Base-by-base conservation (phyloP, 306 rosid genomes). In the Sicyos edulis region DNA sequence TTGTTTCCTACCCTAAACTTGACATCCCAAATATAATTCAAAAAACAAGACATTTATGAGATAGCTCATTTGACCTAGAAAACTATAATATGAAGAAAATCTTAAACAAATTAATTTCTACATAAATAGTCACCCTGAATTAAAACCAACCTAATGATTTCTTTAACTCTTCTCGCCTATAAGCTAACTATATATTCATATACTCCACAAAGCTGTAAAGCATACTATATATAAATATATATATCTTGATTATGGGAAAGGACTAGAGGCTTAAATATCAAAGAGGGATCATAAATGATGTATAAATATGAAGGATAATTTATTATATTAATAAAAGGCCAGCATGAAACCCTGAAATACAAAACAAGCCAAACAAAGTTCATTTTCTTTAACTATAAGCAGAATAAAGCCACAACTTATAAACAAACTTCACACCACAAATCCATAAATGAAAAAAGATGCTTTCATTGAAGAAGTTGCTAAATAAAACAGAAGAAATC, bases 371-470 rank as follows among this genome's bases (percentile, higher is more conserved):
- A 24, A 5, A 58, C 13, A 58, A 1, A 6, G 4, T 22, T 56
- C 32, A 15, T 22, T 58, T n/a, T 58, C 64, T 58, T 22, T 24
- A 26, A 12, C 42, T 26, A 14, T 60, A 14, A 60, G 66, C 45
- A 29, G 66, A 32, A 45, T 15, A 29, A n/a, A 55, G 60, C 10
- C 63, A 57, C 8, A 63, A 40, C 2, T 37, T 24, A 37, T 9
- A 16, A 63, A 63, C 69, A 63, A 63, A 37, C 51, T 20, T 49
- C 69, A 63, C 24, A 10, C 15, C 52, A 47, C 52, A 47, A 55
- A 9, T 55, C 29, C n/a, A 50, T 13, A 56, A 1, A 56, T 19
- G 16, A 15, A 24, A 24, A 58, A 37, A 37, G 4, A 5, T 37
- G 7, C 44, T 37, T 37, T 37, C 7, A 37, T 37, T 15, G 3